Evolutionary conservation across 139 green algal genomes (phyloP), one percentile per base, ranked within the genome.

Genomic region (Chlorella sp.): DNA sequence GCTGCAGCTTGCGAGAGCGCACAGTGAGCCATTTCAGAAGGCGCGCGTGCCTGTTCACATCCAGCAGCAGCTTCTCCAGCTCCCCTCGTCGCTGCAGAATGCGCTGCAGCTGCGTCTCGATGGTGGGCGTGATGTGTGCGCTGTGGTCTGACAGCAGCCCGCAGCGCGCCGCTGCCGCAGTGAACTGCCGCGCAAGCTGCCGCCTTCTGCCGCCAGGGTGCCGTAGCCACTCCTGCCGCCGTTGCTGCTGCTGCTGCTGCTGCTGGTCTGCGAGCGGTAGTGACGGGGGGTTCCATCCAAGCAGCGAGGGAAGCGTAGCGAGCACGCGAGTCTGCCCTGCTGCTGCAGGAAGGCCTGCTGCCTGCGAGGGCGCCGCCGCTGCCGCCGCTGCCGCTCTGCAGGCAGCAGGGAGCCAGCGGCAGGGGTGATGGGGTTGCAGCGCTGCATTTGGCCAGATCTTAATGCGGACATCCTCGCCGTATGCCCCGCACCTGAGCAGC

Each of bases 61-160:
- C 38, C 23, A 32, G 68, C 68, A 51, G 28, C 32, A 44, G 68
- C 32, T 47, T 28, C 21, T 44, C 68, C 47, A 90, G 57, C 25
- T 83, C 39, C 2, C 28, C 87, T n/a, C 88, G 87, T 9, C 75
- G 87, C 70, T 86, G 57, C 11, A 20, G 65, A 12, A 89, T 80
- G 23, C 44, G 26, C 9, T 73, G 25, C 72, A 89, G 78, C 62
- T 84, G 86, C 15, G 7, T 41, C 34, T 87, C 57, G 38, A 89
- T 75, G 0, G 71, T 81, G 25, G 86, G 69, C 4, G 47, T 87
- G 28, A 89, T 67, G 23, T 60, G 51, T 15, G n/a, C 23, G 65
- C 63, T 57, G 57, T 34, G 23, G 26, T 82, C 60, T 3, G 76
- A 82, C 36, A 82, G 60, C 11, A 60, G 51, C 12, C 51, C 51